Evolutionary conservation across 306 rosid genomes (phyloP), one percentile per base, ranked within the genome.

Genomic region (Dalbergia oliveri): DNA sequence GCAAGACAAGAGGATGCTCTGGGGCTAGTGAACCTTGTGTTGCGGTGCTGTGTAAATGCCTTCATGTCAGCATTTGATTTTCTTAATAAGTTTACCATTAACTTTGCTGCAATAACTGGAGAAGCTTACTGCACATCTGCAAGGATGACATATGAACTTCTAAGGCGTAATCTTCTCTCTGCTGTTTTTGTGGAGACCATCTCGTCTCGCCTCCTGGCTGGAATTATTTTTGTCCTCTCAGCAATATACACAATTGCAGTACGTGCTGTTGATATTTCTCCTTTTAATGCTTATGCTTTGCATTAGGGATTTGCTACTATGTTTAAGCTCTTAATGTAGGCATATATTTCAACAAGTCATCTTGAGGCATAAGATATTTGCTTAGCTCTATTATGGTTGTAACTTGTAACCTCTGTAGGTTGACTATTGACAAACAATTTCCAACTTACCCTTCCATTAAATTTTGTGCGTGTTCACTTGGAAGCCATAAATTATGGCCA

Each of bases 31-130:
- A 88, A 87, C 82, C 79, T 91, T 77, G 47, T 91, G 4, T 73
- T 95, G 33, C 91, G 90, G 75, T 95, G 99, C 87, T 91, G 97
- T 72, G 97, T 90, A n/a, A 93, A 93, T 86, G 85, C 85, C 69
- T 86, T 90, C 13, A 72, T 93, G 45, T 11, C 89, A 9, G 94
- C 94, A 14, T 61, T 95, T 51, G 99, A 95, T 82, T 95, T 91
- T 86, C 98, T 95, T 71, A 95, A 95, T 77, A 95, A 95, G 89
- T 93, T 95, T 75, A 88, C 99, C 6, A 88, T 93, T 79, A 91
- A 89, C 84, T 93, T 95, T 72, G 97, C 97, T 50, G 99, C 98
- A 73, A 91, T 95, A 81, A 95, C 99, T 1, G 99, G 99, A 56
- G 99, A 95, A 88, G 80, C 92, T 67, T 95, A 93, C 84, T 95